These are phyloP conservation scores for Triangularia verruculosa DNA, from an alignment of 2,329 filamentous ascomycete species.

Conservation along the genomic window DNA sequence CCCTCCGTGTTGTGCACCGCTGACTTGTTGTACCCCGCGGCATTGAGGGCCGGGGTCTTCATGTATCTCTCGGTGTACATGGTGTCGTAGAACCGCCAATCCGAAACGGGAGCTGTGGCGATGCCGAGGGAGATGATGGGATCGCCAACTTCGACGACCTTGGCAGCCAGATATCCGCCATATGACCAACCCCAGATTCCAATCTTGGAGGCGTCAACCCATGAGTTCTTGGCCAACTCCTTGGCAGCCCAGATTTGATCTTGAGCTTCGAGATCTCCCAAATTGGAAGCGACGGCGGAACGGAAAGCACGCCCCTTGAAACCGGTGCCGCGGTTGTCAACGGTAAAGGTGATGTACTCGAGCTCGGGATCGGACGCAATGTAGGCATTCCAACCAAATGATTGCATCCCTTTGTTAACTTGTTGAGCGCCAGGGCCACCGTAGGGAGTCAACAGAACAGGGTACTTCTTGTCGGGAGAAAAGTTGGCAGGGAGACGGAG, in stretches of 20 bases:
- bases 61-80: slow-evolving; percentile 74
- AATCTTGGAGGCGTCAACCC: slow-evolving; percentile 56
- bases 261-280: slow-evolving; percentile 61
- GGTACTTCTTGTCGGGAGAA: slow-evolving; percentile 60
- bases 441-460: slow-evolving; percentile 65
- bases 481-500: slow-evolving; percentile 64
- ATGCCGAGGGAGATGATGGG: slow-evolving; percentile 61
- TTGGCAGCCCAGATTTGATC: slow-evolving; percentile 68
- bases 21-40: slow-evolving; percentile 57
- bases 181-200: slow-evolving; percentile 70
- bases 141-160: slow-evolving; percentile 61
- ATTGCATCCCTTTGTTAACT: slow-evolving; percentile 54
- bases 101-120: slow-evolving; percentile 63
- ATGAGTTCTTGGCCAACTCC: slow-evolving; percentile 48
- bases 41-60: slow-evolving; percentile 58
- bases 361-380: slow-evolving; percentile 65
- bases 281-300: slow-evolving; percentile 52
- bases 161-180: slow-evolving; percentile 64
- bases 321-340: slow-evolving; percentile 67
- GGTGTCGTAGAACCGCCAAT: slow-evolving; percentile 69
- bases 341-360: slow-evolving; percentile 63
- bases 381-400: slow-evolving; percentile 59
- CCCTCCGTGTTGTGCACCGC: slow-evolving; percentile 57
- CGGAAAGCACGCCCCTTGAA: slow-evolving; percentile 63
- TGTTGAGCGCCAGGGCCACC: slow-evolving; percentile 64